Base-by-base conservation (phyloP, 176 grass and related monocot genomes). In the Hsuehochloa calcarea region DNA sequence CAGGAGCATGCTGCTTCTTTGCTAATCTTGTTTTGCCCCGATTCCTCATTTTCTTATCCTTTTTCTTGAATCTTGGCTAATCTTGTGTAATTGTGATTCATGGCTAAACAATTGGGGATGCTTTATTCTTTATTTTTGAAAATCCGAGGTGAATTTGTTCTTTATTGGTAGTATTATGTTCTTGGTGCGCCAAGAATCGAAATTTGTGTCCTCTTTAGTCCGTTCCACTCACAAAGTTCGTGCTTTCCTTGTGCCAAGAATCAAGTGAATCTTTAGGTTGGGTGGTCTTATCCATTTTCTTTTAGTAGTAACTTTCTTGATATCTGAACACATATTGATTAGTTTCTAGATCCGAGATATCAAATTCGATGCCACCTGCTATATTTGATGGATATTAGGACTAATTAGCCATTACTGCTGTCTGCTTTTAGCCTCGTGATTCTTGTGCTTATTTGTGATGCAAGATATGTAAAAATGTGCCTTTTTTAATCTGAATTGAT, bases 401-500 rank as follows among this genome's bases (percentile, higher is more conserved):
- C 60, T 5, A 13, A 45, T 72, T 78, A 52, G 14, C 29, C 7
- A 23, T 58, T 56, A 74, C n/a, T 20, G 17, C 6, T 55, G 15
- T 50, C 31, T 34, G 31, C 31, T 34, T 34, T 65, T 80, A 43
- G 23, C 10, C 43, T 50, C 37, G 58, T 15, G 10, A 16, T 77
- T 84, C 64, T 31, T 66, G 84, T 4, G 26, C 10, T 61, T 45
- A 9, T 39, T 8, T 69, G 43, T 39, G 49, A 49, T 10, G 20
- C 51, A n/a, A 51, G 61, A 16, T 58, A 25, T 14, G 1, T 5
- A 72, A 86, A 86, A 61, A 29, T 56, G 56, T 1, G 65, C n/a
- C n/a, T 82, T n/a, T n/a, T 82, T 25, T 63, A 1, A 22, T 56
- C 35, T 78, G 72, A 79, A 71, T 34, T 34, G 31, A 34, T 71